These are phyloP conservation scores for Myrica gale DNA, from an alignment of 306 rosid species.

Conservation along the genomic window DNA sequence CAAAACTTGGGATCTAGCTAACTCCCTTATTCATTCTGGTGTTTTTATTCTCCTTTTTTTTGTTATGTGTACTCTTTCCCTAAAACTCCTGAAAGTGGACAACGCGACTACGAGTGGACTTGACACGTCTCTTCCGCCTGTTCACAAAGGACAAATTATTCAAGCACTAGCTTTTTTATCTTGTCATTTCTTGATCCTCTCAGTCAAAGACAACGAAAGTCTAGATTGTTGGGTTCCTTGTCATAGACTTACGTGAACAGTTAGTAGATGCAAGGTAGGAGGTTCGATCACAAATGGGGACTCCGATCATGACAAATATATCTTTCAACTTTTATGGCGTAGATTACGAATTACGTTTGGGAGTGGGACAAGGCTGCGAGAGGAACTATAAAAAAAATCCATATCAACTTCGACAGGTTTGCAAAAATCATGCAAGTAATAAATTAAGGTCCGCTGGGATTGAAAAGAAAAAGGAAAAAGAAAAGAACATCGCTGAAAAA, in stretches of 20 bases:
- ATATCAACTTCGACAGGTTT: no score
- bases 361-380: background rate
- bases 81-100: background rate
- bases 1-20: no score
- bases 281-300: background rate
- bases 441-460: no score
- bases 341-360: no score
- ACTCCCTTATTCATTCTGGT: no score
- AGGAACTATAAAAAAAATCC: background rate
- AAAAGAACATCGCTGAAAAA: no score
- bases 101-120: background rate
- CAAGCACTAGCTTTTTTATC: background rate
- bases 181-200: background rate
- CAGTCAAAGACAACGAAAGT: conserved; percentile 7
- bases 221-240: background rate
- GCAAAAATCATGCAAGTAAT: no score
- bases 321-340: background rate
- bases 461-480: background rate
- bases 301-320: no score
- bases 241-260: background rate
- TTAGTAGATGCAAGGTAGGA: background rate
- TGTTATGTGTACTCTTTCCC: no score
- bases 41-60: no score
- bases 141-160: background rate
- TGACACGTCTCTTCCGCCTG: background rate